Base-by-base conservation (phyloP, 1,139 yeast species). In the Hansenula lynferdii region DNA sequence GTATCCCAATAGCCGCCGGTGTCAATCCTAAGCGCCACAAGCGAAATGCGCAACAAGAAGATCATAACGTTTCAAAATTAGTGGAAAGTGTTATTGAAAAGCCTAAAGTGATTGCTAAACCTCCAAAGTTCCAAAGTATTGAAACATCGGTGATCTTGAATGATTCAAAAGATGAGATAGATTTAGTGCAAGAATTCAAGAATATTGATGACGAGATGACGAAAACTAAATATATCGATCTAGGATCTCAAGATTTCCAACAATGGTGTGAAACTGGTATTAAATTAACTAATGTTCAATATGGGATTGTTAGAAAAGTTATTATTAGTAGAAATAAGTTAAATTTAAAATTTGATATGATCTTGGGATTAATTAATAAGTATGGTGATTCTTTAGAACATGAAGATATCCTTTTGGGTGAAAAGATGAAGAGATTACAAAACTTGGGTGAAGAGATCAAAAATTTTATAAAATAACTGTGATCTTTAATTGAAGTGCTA, bases 371-470 rank as follows among this genome's bases (percentile, higher is more conserved):
- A 30, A 53, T 72, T 19, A 69, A 69, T 45, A 53, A 54, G 3
- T 60, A 69, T 48, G 71, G 73, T 1, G 44, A 48, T 6, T 54
- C 57, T 11, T 50, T 69, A 26, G 64, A 60, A 24, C 46, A 49
- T 6, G 61, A 59, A 35, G 72, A 68, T n/a, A 47, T 45, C 1
- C 51, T 57, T 14, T 42, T 69, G 20, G 62, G 64, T 38, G 58
- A 54, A 18, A 63, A 67, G 44, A 53, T 67, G 29, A 47, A 47
- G 5, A 60, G 61, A 34, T 54, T 70, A 19, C 66, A 64, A 42
- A 57, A 52, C 15, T 53, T 69, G 24, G 72, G 72, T 10, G 56
- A 58, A 28, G 70, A 66, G 40, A 68, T 69, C 32, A 60, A 65
- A n/a, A 52, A 57, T 33, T 55, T 61, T 29, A 50, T 61, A 30